A percentile compares a stretch with the other conserved stretches of the same genome.
Evolutionary conservation across 352 stramenopile genomes (phyloP).

Genomic region (Phytophthora colocasiae): DNA sequence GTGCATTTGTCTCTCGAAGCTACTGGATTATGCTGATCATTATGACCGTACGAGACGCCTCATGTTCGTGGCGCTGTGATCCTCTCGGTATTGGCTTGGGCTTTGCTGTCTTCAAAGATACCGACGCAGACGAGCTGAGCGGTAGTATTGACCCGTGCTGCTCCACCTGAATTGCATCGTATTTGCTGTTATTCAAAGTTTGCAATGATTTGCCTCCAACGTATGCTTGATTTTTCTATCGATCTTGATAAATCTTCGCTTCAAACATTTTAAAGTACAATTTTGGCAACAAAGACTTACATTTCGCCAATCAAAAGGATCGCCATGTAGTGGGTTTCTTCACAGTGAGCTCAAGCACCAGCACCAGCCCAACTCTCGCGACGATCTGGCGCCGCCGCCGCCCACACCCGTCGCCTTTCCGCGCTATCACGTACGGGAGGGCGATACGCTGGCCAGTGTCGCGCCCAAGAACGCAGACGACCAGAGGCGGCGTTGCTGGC

Average conservation of each 20-base stretch:
- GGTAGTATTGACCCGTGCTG: constrained; percentile 84
- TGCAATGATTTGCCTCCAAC: not conserved
- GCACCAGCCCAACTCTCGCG: constrained; percentile 33
- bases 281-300: not conserved
- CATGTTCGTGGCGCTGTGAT: constrained; percentile 84
- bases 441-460: constrained; percentile 70
- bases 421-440: constrained; percentile 73
- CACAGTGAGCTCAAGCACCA: constrained; percentile 46
- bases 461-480: constrained; percentile 73
- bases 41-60: constrained; percentile 87
- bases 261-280: constrained; percentile 11
- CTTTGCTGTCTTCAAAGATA: constrained; percentile 88
- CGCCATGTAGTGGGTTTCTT: constrained; percentile 69
- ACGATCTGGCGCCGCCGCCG: constrained; percentile 36
- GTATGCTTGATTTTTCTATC: constrained; percentile 2
- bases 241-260: constrained; percentile 6
- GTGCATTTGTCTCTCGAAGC: constrained; percentile 69
- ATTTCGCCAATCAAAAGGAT: constrained; percentile 29
- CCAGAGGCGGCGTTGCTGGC: constrained; percentile 56
- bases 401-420: constrained; percentile 63
- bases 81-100: constrained; percentile 70
- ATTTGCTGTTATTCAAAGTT: constrained; percentile 1
- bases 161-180: constrained; percentile 63
- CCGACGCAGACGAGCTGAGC: constrained; percentile 66
- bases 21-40: constrained; percentile 90